Evolutionary conservation across 495 filamentous ascomycete species (phyloP).

Genomic region (Aspergillus sparsus): DNA sequence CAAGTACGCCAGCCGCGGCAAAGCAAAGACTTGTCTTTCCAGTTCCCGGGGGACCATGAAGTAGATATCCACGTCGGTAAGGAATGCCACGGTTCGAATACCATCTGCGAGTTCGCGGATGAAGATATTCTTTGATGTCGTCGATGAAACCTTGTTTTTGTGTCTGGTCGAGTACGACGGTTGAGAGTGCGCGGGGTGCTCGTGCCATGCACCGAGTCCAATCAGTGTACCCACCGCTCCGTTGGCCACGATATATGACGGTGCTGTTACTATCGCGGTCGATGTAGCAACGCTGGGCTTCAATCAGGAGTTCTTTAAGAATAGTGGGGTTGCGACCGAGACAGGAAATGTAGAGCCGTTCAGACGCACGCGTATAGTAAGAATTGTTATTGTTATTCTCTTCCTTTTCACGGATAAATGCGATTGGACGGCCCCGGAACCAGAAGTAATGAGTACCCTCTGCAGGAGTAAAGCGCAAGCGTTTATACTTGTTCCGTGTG

Average conservation of each 20-base stretch:
- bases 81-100: slow-evolving; percentile 69
- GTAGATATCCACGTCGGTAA: slow-evolving; percentile 49
- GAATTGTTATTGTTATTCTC: slow-evolving; percentile 20
- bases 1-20: slow-evolving; percentile 45
- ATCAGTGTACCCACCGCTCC: slow-evolving; percentile 37
- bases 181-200: slow-evolving; percentile 76
- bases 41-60: slow-evolving; percentile 52
- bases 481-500: slow-evolving; percentile 56
- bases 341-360: slow-evolving; percentile 64
- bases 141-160: slow-evolving; percentile 71
- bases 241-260: slow-evolving; percentile 62
- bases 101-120: slow-evolving; percentile 71
- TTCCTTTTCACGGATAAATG: slow-evolving; percentile 53
- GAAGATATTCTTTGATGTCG: slow-evolving; percentile 88
- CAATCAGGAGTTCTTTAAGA: slow-evolving; percentile 65
- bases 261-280: slow-evolving; percentile 63
- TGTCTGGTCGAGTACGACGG: slow-evolving; percentile 74
- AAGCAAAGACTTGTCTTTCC: slow-evolving; percentile 56
- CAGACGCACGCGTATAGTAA: slow-evolving; percentile 37
- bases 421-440: slow-evolving; percentile 57
- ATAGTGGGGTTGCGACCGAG: slow-evolving; percentile 66
- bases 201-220: slow-evolving; percentile 70
- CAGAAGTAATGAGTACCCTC: slow-evolving; percentile 67
- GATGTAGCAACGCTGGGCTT: slow-evolving; percentile 59
- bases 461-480: slow-evolving; percentile 62